phyloP scores from a whole-genome alignment of 1,284 basidiomycete species.

The Irpex lacteus region DNA sequence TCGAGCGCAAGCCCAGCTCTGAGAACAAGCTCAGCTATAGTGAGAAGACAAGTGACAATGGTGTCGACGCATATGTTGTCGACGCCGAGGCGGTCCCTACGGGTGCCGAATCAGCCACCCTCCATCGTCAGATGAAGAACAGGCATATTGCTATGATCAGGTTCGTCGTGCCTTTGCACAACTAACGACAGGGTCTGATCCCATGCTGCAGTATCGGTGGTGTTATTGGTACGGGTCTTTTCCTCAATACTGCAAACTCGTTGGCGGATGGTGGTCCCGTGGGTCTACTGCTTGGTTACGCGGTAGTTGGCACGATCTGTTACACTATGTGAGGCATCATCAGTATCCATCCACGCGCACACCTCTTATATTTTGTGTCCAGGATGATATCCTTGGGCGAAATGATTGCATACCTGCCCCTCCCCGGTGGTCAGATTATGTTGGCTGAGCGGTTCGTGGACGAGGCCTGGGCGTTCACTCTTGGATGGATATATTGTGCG shows the following conservation, averaged over 20 bases:
- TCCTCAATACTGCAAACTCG: constrained; percentile 60
- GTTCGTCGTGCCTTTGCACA: constrained; percentile 27
- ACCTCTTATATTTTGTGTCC: background rate
- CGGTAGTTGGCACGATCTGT: constrained; percentile 59
- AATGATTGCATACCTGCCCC: constrained; percentile 35
- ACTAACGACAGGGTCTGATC: background rate
- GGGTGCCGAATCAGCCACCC: background rate
- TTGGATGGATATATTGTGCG: constrained; percentile 77
- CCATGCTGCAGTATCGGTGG: constrained; percentile 32
- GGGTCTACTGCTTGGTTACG: constrained; percentile 65
- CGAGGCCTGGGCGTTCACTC: constrained; percentile 76
- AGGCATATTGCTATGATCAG: constrained; percentile 47
- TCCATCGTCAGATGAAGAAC: constrained; percentile 27
- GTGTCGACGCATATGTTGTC: constrained; percentile 5
- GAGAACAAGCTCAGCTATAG: constrained; percentile 8
- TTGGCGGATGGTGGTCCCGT: constrained; percentile 54
- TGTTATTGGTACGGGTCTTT: constrained; percentile 75
- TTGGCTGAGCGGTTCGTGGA: constrained; percentile 80
- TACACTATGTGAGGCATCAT: constrained; percentile 35
- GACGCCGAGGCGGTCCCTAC: constrained; percentile 8
- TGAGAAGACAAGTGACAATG: constrained; percentile 9
- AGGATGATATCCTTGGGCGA: constrained; percentile 38
- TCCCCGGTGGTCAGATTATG: constrained; percentile 72
- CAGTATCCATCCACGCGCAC: constrained; percentile 22
- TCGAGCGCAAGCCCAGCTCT: background rate